Percentiles rank a stretch among this genome's conserved stretches.
Evolutionary conservation across 1,284 basidiomycete species (phyloP).

Genomic region (Neolentinus lepideus): DNA sequence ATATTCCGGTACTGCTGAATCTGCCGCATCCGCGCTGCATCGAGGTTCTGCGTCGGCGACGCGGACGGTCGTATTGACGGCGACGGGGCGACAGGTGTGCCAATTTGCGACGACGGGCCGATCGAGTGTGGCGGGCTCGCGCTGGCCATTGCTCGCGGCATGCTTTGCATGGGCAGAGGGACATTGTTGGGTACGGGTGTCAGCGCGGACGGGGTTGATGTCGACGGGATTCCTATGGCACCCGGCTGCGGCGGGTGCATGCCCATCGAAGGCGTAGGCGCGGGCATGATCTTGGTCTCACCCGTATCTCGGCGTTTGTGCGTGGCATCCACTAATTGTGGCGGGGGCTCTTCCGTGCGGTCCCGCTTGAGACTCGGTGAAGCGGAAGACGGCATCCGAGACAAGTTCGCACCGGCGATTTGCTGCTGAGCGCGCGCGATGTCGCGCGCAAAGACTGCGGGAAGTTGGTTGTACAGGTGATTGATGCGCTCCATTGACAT

Average conservation of each 20-base stretch:
- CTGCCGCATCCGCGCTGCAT: constrained; percentile 33
- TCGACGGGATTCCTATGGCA: not conserved
- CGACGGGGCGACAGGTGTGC: constrained; percentile 2
- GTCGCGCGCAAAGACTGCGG: constrained; percentile 55
- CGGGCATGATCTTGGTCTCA: constrained; percentile 33
- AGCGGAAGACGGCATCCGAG: constrained; percentile 9
- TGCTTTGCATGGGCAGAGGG: not conserved
- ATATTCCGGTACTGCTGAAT: constrained; percentile 34
- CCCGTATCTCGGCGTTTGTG: constrained; percentile 70
- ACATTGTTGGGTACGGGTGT: not conserved
- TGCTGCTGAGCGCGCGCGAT: constrained; percentile 40
- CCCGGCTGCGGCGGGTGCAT: not conserved
- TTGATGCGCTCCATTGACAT: constrained; percentile 45
- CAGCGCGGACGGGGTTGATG: not conserved
- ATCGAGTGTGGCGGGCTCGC: not conserved
- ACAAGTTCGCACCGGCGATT: constrained; percentile 2
- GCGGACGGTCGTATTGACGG: constrained; percentile 15
- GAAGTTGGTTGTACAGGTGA: constrained; percentile 54
- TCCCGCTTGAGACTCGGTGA: constrained; percentile 47
- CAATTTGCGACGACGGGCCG: not conserved
- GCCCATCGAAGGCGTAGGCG: not conserved
- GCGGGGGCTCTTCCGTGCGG: constrained; percentile 40
- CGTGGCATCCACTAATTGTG: constrained; percentile 14
- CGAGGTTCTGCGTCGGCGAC: constrained; percentile 23
- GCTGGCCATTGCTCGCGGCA: not conserved